Base-by-base conservation (phyloP, 805 yeast species). In the Yamadazyma sp. region DNA sequence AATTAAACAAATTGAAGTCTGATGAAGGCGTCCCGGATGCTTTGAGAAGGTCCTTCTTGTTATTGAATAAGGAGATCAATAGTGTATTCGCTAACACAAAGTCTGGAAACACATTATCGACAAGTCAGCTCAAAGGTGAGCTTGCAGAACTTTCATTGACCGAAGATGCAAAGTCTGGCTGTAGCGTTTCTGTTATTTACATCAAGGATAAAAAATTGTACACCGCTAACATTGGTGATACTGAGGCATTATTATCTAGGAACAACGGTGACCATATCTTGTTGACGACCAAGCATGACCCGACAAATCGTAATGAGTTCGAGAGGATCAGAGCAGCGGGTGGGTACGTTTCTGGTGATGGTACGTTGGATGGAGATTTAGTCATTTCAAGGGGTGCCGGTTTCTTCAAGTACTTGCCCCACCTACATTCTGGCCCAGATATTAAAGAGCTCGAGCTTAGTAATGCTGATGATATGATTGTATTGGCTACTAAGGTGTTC, bases 311-410 rank as follows among this genome's bases (percentile, higher is more conserved):
- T 20, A 71, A 69, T 28, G 95, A 87, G 49, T 84, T 84, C 50
- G 95, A 89, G 54, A 70, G 96, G 49, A 86, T 93, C 32, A 71
- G 98, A 52, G 84, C 85, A 2, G 78, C 95, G 16, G 98, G 98
- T 37, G 98, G 98, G 1, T 84, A 75, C 57, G 95, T 93, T 8
- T 78, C 86, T 7, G 83, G 85, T 13, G 84, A 83, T 51, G 96
- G 91, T 37, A 81, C 83, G 44, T 71, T 89, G 30, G 96, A 91
- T 57, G 95, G 95, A 27, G 80, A 78, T 19, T 73, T 87, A 11
- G 82, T 80, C 33, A 85, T 89, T 33, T 86, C 96, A 1, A 75
- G 98, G 50, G 95, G 96, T 21, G 90, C 88, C 37, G 99, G 99
- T 0, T 90, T 84, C 55, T 83, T 84, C 57, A 84, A 84, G 47